These are phyloP conservation scores for Hypoxylon sp. DNA, from an alignment of 2,329 filamentous ascomycete species.

Conservation along the genomic window DNA sequence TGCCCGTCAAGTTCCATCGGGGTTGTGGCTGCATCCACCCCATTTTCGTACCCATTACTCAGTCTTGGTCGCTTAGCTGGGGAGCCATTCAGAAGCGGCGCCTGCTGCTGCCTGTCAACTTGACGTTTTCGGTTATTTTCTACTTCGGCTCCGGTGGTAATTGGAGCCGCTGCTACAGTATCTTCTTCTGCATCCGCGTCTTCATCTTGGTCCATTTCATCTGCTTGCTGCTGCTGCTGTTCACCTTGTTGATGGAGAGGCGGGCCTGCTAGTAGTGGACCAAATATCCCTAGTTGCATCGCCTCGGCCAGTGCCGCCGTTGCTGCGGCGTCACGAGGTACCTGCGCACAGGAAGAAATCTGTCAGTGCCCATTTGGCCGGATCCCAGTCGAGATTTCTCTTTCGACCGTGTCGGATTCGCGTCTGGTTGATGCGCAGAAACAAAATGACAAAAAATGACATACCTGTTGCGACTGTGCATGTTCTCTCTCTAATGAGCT, in stretches of 20 bases:
- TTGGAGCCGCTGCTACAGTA: conserved; percentile 41
- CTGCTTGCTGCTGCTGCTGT: conserved; percentile 48
- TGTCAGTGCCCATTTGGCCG: conserved; percentile 58
- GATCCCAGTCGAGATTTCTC: conserved; percentile 50
- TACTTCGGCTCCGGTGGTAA: conserved; percentile 56
- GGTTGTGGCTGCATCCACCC: conserved; percentile 65
- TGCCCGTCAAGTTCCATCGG: conserved; percentile 73
- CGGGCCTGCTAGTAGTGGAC: conserved; percentile 65
- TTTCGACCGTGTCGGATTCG: conserved; percentile 43
- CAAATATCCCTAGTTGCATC: conserved; percentile 69
- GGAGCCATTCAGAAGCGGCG: conserved; percentile 67
- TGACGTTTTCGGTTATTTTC: conserved; percentile 67
- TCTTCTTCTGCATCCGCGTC: conserved; percentile 49
- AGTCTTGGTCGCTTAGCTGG: conserved; percentile 72
- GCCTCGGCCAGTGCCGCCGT: conserved; percentile 63
- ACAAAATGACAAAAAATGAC: conserved; percentile 42
- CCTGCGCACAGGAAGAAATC: conserved; percentile 59
- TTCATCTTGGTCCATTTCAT: conserved; percentile 54
- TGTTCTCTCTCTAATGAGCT: conserved; percentile 71
- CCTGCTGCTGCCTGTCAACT: conserved; percentile 61
- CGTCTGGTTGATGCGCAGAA: conserved; percentile 46
- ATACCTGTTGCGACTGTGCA: conserved; percentile 64
- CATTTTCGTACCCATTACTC: conserved; percentile 74
- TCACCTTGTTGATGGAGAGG: conserved; percentile 54
- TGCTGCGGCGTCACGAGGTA: conserved; percentile 61